Evolutionary conservation across 2,329 filamentous ascomycete species (phyloP).

Genomic region (Fusarium setosum): DNA sequence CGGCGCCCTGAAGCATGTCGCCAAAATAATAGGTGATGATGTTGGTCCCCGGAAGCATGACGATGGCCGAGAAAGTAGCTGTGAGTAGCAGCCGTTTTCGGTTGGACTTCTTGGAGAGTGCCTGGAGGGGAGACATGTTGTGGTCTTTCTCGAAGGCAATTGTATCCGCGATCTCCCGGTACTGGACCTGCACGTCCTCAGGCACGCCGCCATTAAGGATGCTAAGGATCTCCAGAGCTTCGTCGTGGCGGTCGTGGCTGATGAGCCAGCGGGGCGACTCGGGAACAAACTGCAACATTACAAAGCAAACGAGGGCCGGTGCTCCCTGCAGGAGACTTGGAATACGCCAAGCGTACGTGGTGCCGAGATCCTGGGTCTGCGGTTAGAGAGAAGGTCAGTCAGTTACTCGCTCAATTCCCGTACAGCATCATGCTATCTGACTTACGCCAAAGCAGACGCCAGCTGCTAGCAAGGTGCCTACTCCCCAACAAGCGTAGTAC

Average conservation of each 20-base stretch:
- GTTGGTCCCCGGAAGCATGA: conserved; percentile 23
- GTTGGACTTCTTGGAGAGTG: conserved; percentile 1
- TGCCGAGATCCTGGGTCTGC: conserved; percentile 4
- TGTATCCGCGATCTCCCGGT: conserved; percentile 23
- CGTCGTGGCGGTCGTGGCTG: conserved; percentile 3
- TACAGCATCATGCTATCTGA: not conserved
- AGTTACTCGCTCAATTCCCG: not conserved
- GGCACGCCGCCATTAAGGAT: conserved; percentile 5
- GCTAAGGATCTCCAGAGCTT: conserved; percentile 29
- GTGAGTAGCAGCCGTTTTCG: conserved; percentile 6
- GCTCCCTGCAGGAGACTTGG: conserved; percentile 9
- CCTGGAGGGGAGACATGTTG: not conserved
- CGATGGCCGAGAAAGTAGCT: conserved; percentile 12
- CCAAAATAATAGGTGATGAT: conserved; percentile 46
- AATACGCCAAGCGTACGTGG: conserved; percentile 10
- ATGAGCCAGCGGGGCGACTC: conserved; percentile 21
- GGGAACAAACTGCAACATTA: conserved; percentile 5
- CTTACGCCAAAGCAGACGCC: conserved; percentile 11
- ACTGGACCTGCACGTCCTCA: conserved; percentile 13
- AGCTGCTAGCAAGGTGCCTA: conserved; percentile 15
- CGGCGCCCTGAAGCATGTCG: conserved; percentile 54
- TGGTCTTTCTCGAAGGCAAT: conserved; percentile 18
- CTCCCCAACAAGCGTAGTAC: conserved; percentile 18
- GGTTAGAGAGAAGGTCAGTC: not conserved
- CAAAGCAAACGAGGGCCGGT: not conserved